Evolutionary conservation across 768 basidiomycete species (phyloP).

Genomic region (Leucocoprinus sp.): DNA sequence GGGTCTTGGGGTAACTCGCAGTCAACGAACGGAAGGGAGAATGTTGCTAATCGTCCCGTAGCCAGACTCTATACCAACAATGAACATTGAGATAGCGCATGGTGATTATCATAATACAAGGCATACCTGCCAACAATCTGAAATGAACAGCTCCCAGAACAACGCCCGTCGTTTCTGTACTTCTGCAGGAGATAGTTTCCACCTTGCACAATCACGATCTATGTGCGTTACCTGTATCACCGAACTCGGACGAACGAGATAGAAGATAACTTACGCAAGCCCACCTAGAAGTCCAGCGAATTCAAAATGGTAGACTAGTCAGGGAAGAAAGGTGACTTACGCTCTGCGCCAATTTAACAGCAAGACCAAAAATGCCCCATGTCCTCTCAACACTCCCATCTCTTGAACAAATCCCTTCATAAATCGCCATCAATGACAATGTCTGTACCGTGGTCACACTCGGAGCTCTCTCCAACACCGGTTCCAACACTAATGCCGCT

Average conservation of each 20-base stretch:
- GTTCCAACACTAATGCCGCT: constrained; percentile 57
- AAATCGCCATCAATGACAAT: constrained; percentile 60
- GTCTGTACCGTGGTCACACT: constrained; percentile 66
- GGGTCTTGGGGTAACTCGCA: constrained; percentile 60
- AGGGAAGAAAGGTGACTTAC: constrained; percentile 30
- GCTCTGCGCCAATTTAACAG: constrained; percentile 60
- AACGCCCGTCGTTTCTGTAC: constrained; percentile 64
- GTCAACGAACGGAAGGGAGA: constrained; percentile 65
- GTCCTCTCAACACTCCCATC: constrained; percentile 66
- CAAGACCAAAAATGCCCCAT: constrained; percentile 59
- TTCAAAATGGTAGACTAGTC: constrained; percentile 5
- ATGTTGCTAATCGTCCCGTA: constrained; percentile 61
- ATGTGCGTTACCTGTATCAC: background rate
- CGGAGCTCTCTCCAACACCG: constrained; percentile 62
- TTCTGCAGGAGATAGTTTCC: constrained; percentile 51
- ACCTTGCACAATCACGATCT: constrained; percentile 71
- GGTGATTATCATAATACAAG: background rate
- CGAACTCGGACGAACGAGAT: background rate
- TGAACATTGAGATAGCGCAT: background rate
- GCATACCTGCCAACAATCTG: constrained; percentile 66
- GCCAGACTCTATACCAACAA: constrained; percentile 50
- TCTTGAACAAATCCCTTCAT: constrained; percentile 56
- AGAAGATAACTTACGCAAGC: constrained; percentile 44
- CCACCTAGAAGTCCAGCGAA: constrained; percentile 35
- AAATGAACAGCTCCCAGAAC: constrained; percentile 71